Evolutionary conservation across 2,329 filamentous ascomycete genomes (phyloP).

Genomic region (Esteya vermicola): DNA sequence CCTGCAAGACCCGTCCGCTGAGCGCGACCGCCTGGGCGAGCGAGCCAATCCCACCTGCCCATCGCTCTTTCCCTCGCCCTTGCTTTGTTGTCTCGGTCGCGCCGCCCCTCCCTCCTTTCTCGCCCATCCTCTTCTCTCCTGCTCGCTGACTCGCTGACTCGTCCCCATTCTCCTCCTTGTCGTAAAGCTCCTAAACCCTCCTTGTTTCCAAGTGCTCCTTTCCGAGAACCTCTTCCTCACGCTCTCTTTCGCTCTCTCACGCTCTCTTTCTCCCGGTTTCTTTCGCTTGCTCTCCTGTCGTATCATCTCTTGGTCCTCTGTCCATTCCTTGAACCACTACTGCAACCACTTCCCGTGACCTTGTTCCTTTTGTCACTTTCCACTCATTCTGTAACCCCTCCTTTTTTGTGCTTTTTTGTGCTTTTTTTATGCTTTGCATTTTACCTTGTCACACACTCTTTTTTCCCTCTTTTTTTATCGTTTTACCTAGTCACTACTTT

Average conservation of each 20-base stretch:
- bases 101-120: not conserved
- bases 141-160: not conserved
- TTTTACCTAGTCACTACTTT: not conserved
- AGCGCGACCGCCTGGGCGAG: not conserved
- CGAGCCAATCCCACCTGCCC: not conserved
- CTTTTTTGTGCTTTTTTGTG: not conserved
- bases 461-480: too few relatives aligned
- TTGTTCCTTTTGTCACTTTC: too few relatives aligned
- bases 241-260: not conserved
- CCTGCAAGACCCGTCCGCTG: too few relatives aligned
- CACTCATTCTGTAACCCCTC: not conserved
- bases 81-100: constrained; percentile 1
- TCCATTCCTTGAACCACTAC: not conserved
- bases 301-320: too few relatives aligned
- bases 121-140: not conserved
- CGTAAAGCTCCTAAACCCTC: not conserved
- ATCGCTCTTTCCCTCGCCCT: not conserved
- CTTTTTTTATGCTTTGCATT: too few relatives aligned
- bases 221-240: not conserved
- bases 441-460: too few relatives aligned
- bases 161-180: not conserved
- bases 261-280: not conserved
- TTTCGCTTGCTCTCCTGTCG: too few relatives aligned
- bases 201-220: not conserved
- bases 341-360: not conserved